These are phyloP conservation scores for Penicillium lividum DNA, from an alignment of 495 filamentous ascomycete species.

Conservation along the genomic window DNA sequence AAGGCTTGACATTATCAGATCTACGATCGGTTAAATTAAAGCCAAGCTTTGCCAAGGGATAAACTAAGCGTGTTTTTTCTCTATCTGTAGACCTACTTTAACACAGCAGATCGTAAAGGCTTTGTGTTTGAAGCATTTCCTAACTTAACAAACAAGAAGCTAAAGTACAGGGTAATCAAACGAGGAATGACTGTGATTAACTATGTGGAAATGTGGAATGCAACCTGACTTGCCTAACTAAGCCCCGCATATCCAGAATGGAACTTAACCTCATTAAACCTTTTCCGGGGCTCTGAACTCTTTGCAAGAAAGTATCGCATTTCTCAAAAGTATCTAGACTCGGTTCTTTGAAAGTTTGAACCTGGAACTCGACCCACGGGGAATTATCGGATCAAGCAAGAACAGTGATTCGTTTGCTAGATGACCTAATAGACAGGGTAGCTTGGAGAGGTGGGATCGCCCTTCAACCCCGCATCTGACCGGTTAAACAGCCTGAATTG, in stretches of 20 bases:
- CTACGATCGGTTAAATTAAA: no score
- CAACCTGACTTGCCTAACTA: not conserved
- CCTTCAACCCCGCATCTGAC: constrained; percentile 2
- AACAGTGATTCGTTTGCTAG: not conserved
- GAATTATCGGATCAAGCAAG: not conserved
- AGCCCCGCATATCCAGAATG: not conserved
- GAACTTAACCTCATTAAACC: constrained; percentile 3
- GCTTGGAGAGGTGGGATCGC: not conserved
- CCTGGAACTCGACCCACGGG: not conserved
- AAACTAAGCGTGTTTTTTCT: no score
- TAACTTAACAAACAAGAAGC: no score
- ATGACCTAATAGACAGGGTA: not conserved
- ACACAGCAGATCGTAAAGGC: no score
- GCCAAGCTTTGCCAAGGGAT: no score
- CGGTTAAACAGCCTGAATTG: not conserved
- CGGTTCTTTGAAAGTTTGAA: not conserved
- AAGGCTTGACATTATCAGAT: no score
- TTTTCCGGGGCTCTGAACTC: constrained; percentile 1
- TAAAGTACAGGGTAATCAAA: no score
- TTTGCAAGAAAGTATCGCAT: not conserved
- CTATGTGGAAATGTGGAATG: not conserved
- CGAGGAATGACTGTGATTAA: no score
- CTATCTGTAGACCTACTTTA: no score
- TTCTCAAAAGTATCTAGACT: not conserved
- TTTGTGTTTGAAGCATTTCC: no score